Percentiles rank a stretch among this genome's conserved stretches.
Conservation (phyloP, 2,329 filamentous ascomycete species). For the Claviceps africana region DNA sequence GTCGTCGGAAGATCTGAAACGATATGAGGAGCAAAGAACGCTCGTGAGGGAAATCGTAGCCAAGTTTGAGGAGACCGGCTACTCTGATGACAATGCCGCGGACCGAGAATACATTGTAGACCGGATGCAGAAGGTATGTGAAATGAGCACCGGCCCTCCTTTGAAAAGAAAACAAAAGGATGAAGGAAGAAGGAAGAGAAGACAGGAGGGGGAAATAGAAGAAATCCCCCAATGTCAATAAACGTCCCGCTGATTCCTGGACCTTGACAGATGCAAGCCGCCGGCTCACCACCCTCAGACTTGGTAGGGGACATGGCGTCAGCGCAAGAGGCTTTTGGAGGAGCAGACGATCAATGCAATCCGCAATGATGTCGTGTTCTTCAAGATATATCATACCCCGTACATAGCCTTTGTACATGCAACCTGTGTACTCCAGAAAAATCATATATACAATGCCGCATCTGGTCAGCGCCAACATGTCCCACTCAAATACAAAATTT, state of each 20-base stretch:
- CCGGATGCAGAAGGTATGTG: slow-evolving; percentile 83
- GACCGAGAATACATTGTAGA: slow-evolving; percentile 92
- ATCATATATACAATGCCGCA: neutral
- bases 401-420: slow-evolving; percentile 14
- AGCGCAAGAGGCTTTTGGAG: slow-evolving; percentile 56
- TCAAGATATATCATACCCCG: slow-evolving; percentile 11
- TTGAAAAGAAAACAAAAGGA: too few species aligned
- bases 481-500: neutral
- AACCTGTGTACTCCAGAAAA: neutral
- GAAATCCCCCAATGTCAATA: too few species aligned
- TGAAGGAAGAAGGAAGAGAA: too few species aligned
- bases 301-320: slow-evolving; percentile 81
- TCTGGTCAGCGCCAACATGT: neutral
- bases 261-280: slow-evolving; percentile 73
- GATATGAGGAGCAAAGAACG: slow-evolving; percentile 68
- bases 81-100: slow-evolving; percentile 65
- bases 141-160: too few species aligned
- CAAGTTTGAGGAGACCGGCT: slow-evolving; percentile 73
- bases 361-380: slow-evolving; percentile 34
- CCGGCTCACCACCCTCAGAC: slow-evolving; percentile 79
- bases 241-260: neutral
- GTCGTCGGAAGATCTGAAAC: slow-evolving; percentile 55
- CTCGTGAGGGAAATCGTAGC: slow-evolving; percentile 76
- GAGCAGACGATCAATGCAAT: slow-evolving; percentile 47
- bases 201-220: neutral